Conservation (phyloP, 768 basidiomycete species). For the Lepiota venenata region DNA sequence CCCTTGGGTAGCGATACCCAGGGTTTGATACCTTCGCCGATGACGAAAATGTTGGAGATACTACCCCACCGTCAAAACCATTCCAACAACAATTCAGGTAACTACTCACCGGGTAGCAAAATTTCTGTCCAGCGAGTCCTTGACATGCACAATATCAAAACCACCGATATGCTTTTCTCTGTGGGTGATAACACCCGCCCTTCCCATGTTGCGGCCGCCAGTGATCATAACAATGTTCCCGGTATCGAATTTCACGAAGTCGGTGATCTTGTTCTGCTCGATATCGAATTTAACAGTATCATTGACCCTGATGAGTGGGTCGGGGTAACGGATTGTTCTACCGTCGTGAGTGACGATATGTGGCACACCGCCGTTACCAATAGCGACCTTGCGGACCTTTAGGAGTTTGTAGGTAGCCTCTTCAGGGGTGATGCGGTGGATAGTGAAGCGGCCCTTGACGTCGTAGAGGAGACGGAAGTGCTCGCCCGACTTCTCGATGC, state of each 20-base stretch:
- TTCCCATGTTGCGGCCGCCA: slow-evolving; percentile 99
- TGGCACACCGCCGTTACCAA: slow-evolving; percentile 93
- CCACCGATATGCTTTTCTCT: slow-evolving; percentile 97
- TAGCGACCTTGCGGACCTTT: slow-evolving; percentile 88
- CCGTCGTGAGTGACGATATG: slow-evolving; percentile 99
- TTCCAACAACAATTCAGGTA: background rate
- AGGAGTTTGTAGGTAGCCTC: slow-evolving; percentile 96
- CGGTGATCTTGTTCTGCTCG: slow-evolving; percentile 88
- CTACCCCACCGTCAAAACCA: slow-evolving; percentile 35
- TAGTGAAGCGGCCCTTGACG: slow-evolving; percentile 99
- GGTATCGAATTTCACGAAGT: slow-evolving; percentile 94
- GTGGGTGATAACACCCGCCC: slow-evolving; percentile 94
- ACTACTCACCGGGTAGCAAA: slow-evolving; percentile 90
- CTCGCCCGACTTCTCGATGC: slow-evolving; percentile 97
- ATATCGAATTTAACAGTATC: slow-evolving; percentile 98
- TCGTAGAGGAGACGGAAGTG: slow-evolving; percentile 99
- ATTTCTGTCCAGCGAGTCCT: slow-evolving; percentile 91
- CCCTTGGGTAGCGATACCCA: slow-evolving; percentile 97
- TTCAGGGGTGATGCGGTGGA: slow-evolving; percentile 98
- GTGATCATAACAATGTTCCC: slow-evolving; percentile 98
- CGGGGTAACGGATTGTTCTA: slow-evolving; percentile 99
- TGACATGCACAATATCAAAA: slow-evolving; percentile 98
- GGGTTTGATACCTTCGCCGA: slow-evolving; percentile 93
- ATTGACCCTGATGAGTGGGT: slow-evolving; percentile 92
- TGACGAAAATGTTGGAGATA: slow-evolving; percentile 96